Base-by-base conservation (phyloP, 169 alveolate genomes). In the Cyclospora cayetanensis region DNA sequence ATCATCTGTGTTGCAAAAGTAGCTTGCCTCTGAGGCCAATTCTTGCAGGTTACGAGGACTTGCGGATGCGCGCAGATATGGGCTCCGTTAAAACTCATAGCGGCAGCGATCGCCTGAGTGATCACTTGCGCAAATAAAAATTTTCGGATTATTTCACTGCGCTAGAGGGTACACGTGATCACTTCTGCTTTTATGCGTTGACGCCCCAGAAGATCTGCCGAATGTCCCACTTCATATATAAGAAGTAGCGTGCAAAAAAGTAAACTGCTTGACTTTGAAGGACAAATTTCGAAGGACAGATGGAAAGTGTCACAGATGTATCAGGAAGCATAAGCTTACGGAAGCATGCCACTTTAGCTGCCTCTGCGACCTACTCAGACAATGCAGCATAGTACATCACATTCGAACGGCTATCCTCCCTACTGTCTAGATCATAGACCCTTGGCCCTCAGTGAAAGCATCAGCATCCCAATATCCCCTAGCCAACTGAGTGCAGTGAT, bases 21-120 rank as follows among this genome's bases (percentile, higher is more conserved):
- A 15, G 34, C 88, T 70, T 53, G 60, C 93, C 94, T 82, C 55
- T 91, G 94, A 15, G 74, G 41, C 94, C 94, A 91, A 39, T 60
- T 84, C 53, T 68, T 66, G 90, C 92, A 91, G 0, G 94, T 91
- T 5, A 91, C 42, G 43, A 91, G 25, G 27, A 91, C 29, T 74
- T 91, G 94, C 50, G 94, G 94, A 22, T 80, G 91, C 31, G 37
- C 94, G 63, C 94, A 91, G 15, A 91, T 85, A 66, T 91, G 94
- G n/a, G 82, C 92, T 15, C 94, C 94, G 63, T 91, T 91, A 70
- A 72, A 91, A 11, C 74, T 37, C 52, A 91, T 46, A 9, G 68
- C 87, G 4, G 70, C 68, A 1, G 91, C 94, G 37, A 91, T 27
- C 41, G 86, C 66, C 94, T 91, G 92, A 46, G 66, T 18, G 20